Conservation (phyloP, 495 filamentous ascomycete species). For the Trichoderma asperelloides region DNA sequence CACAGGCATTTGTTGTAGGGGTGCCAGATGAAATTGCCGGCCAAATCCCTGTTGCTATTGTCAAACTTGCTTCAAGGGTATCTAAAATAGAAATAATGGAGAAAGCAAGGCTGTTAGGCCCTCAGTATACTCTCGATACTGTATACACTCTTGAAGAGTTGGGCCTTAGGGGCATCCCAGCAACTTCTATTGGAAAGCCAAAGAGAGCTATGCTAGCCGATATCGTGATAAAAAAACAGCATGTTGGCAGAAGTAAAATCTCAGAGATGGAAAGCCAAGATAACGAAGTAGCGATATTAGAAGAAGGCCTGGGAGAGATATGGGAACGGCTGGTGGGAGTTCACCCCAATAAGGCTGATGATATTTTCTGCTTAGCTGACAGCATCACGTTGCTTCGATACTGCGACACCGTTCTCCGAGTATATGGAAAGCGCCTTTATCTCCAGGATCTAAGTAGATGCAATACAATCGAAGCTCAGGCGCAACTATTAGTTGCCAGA, state of each 20-base stretch:
- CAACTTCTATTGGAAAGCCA: constrained; percentile 31
- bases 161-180: constrained; percentile 24
- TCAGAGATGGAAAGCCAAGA: constrained; percentile 8
- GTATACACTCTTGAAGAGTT: constrained; percentile 27
- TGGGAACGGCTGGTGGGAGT: constrained; percentile 16
- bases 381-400: constrained; percentile 19
- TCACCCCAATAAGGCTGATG: constrained; percentile 10
- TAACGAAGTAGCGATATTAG: neutral
- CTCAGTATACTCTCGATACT: constrained; percentile 23
- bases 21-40: constrained; percentile 29
- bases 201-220: constrained; percentile 13
- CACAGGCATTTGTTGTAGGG: constrained; percentile 27
- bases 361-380: constrained; percentile 13
- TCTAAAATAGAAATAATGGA: constrained; percentile 17
- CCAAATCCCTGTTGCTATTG: constrained; percentile 33
- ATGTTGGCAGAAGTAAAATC: too few species aligned
- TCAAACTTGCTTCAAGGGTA: constrained; percentile 14
- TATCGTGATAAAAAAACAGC: neutral
- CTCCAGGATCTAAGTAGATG: constrained; percentile 13
- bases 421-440: constrained; percentile 11
- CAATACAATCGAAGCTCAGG: constrained; percentile 13
- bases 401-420: constrained; percentile 15
- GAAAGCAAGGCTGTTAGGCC: constrained; percentile 22
- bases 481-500: constrained; percentile 10
- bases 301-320: constrained; percentile 6